A percentile compares a stretch with the other conserved stretches of the same genome.
These are phyloP conservation scores for Protomyces inouyei DNA, from an alignment of 1,139 yeast genomes.

Conservation along the genomic window DNA sequence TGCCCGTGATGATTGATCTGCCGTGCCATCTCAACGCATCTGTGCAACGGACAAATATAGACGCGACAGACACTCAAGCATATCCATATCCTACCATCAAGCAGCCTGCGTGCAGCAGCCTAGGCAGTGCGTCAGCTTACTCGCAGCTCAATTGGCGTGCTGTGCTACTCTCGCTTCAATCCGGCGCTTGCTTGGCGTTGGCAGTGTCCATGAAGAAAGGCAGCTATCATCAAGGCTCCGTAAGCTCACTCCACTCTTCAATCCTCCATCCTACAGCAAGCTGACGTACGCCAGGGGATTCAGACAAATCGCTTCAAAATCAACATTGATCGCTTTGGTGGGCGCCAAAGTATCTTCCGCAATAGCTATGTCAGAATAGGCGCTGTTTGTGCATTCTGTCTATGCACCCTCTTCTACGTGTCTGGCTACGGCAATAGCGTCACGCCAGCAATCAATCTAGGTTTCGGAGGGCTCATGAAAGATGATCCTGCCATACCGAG, in stretches of 20 bases:
- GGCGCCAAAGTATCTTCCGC: constrained; percentile 2
- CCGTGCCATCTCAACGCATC: no score
- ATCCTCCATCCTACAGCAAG: neutral
- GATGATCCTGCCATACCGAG: constrained; percentile 16
- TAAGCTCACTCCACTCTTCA: neutral
- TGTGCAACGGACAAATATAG: no score
- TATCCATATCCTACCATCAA: no score
- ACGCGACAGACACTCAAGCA: no score
- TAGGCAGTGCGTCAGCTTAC: no score
- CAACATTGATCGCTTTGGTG: constrained; percentile 6
- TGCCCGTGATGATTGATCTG: no score
- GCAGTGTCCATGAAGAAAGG: neutral
- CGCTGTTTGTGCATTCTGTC: neutral
- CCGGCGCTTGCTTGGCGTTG: neutral
- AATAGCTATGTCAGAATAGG: constrained; percentile 13
- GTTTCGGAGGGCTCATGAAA: neutral
- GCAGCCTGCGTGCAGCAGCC: no score
- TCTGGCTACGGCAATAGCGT: constrained; percentile 8
- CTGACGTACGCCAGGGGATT: constrained; percentile 2
- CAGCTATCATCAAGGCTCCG: constrained; percentile 20
- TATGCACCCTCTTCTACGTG: neutral
- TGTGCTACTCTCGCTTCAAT: no score
- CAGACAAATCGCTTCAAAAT: constrained; percentile 10
- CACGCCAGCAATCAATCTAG: neutral
- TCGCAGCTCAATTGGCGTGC: no score